Evolutionary conservation across 129 eudicot genomes (phyloP), one percentile per base, ranked within the genome.

Genomic region (Glebionis coronaria): DNA sequence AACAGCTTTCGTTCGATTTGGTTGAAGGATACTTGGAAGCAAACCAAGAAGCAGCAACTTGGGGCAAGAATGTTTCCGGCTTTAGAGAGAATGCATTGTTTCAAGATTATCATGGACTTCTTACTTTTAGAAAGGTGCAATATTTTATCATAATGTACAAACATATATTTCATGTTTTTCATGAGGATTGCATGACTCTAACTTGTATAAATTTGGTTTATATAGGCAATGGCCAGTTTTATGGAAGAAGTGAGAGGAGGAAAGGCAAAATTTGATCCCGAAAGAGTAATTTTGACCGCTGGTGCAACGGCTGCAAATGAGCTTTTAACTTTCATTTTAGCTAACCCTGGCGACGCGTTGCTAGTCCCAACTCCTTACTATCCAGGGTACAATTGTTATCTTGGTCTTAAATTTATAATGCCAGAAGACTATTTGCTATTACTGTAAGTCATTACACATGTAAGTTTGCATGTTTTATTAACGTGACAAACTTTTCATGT

Each of bases 241-340:
- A 87, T 90, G 97, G 95, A 80, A 73, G 83, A 90, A 79, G 79
- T 90, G 56, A 80, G 97, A 74, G 97, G 97, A 9, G 91, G 91
- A 65, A 82, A 82, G 76, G 91, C 90, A 18, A 87, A 79, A 69
- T 90, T 90, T 55, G 61, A 90, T 73, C 88, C 86, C 12, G 90
- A 84, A 7, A 64, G 91, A 61, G 71, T 90, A 19, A 92, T 90
- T 27, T 82, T 90, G 54, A 90, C 97, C 2, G 97, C 97, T 7
- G 97, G 97, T 8, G 97, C 97, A 40, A 90, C 97, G 1, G 97
- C 97, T 4, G 97, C 97, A 21, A 90, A 90, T 51, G 97, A 90
- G 69, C 89, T 90, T 1, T 65, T 90, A 29, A 90, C 97, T 21
- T 90, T 90, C 87, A 87, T 90, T 72, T 63, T 90, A 40, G 97